Conservation (phyloP, 257 asterid species). For the Solanum pennellii region DNA sequence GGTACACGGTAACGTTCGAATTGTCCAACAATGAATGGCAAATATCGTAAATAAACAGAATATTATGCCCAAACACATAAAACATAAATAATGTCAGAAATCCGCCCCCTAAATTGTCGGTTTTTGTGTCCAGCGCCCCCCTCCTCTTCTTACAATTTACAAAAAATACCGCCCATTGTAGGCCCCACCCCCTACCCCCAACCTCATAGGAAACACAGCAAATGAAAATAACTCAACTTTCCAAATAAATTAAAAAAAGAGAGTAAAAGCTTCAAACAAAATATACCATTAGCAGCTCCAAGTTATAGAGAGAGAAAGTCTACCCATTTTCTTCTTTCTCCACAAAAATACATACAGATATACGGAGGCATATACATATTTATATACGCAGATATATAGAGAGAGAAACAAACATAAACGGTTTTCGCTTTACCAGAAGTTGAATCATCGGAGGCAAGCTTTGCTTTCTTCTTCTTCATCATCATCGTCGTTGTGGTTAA, state of each 20-base stretch:
- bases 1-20: background rate
- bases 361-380: background rate
- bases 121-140: conserved; percentile 4
- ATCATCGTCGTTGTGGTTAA: background rate
- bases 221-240: background rate
- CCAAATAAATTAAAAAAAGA: background rate
- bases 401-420: background rate
- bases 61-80: background rate
- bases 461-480: background rate
- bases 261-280: background rate
- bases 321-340: background rate
- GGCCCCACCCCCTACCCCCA: conserved; percentile 9
- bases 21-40: background rate
- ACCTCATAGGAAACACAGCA: background rate
- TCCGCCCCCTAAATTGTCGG: background rate
- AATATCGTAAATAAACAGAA: background rate
- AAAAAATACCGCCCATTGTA: background rate
- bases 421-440: conserved; percentile 2
- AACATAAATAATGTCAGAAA: background rate
- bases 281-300: background rate
- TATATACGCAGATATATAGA: background rate
- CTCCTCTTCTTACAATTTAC: background rate
- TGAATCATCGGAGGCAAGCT: conserved; percentile 16
- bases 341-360: background rate
- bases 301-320: background rate